These are phyloP conservation scores for Diplodia sapinea DNA, from an alignment of 2,329 filamentous ascomycete species.

Conservation along the genomic window DNA sequence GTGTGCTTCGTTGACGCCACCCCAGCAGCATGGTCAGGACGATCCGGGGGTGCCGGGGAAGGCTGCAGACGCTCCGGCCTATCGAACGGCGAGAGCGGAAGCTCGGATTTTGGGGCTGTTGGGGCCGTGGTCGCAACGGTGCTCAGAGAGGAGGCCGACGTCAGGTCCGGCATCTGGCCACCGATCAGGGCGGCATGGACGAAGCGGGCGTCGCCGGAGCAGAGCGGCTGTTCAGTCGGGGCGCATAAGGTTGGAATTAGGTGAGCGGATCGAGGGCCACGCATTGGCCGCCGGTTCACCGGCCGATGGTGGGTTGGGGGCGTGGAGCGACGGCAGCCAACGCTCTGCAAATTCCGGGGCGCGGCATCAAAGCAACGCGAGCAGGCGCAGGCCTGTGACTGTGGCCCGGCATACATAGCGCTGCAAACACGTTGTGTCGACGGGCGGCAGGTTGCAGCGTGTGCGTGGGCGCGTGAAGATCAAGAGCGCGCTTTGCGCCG, in stretches of 20 bases:
- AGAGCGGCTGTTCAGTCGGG: neutral
- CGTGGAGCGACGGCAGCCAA: conserved; percentile 26
- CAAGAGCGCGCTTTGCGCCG: conserved; percentile 12
- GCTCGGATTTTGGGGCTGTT: neutral
- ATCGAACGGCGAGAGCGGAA: neutral
- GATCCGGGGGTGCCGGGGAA: neutral
- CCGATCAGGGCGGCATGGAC: neutral
- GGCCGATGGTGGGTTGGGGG: conserved; percentile 21
- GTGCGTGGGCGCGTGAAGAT: conserved; percentile 23
- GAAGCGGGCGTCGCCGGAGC: conserved; percentile 9
- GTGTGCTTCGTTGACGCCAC: conserved; percentile 20
- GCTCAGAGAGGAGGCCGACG: neutral
- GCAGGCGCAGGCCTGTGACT: conserved; percentile 1
- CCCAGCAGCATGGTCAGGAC: neutral
- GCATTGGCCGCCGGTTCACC: conserved; percentile 26
- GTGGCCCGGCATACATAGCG: conserved; percentile 15
- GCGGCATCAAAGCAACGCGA: neutral
- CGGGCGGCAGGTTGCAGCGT: conserved; percentile 12
- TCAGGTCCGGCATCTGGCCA: neutral
- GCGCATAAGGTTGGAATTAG: neutral
- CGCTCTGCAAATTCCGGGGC: conserved; percentile 23
- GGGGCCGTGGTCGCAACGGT: neutral
- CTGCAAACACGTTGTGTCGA: conserved; percentile 20
- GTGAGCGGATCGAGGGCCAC: conserved; percentile 20
- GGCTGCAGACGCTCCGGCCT: neutral